These are phyloP conservation scores for Epichloe hybrida DNA, from an alignment of 2,329 filamentous ascomycete genomes.

Conservation along the genomic window DNA sequence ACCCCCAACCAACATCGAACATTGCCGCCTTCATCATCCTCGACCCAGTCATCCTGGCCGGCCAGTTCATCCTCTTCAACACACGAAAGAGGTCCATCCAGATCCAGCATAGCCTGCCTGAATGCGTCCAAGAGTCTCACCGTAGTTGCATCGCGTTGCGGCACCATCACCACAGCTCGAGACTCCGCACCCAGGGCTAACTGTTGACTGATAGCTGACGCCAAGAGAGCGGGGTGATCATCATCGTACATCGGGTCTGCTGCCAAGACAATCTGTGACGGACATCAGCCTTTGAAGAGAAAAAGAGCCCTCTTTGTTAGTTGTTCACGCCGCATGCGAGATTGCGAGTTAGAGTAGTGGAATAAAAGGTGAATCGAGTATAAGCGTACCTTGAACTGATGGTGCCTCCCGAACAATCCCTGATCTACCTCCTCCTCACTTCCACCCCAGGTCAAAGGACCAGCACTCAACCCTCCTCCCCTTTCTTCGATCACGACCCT, in stretches of 20 bases:
- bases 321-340: too few relatives aligned
- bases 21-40: slow-evolving; percentile 30
- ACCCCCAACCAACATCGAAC: slow-evolving; percentile 60
- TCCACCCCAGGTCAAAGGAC: slow-evolving; percentile 62
- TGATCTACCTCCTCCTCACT: slow-evolving; percentile 30
- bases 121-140: slow-evolving; percentile 50
- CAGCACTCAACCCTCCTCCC: slow-evolving; percentile 46
- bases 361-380: background rate
- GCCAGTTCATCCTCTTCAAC: slow-evolving; percentile 48
- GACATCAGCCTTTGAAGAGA: background rate
- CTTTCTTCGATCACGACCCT: slow-evolving; percentile 35
- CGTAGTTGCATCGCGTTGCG: slow-evolving; percentile 58
- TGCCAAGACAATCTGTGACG: slow-evolving; percentile 55
- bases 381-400: slow-evolving; percentile 36
- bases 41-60: slow-evolving; percentile 63
- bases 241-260: slow-evolving; percentile 83
- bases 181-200: slow-evolving; percentile 43
- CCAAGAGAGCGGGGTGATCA: slow-evolving; percentile 63
- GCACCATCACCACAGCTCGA: slow-evolving; percentile 67
- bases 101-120: slow-evolving; percentile 41
- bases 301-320: too few relatives aligned
- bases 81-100: slow-evolving; percentile 33
- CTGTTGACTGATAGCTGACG: slow-evolving; percentile 54
- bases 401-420: slow-evolving; percentile 27
- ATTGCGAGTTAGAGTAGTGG: too few relatives aligned